Conservation (phyloP, 345 rosid species). For the Moringa oleifera region DNA sequence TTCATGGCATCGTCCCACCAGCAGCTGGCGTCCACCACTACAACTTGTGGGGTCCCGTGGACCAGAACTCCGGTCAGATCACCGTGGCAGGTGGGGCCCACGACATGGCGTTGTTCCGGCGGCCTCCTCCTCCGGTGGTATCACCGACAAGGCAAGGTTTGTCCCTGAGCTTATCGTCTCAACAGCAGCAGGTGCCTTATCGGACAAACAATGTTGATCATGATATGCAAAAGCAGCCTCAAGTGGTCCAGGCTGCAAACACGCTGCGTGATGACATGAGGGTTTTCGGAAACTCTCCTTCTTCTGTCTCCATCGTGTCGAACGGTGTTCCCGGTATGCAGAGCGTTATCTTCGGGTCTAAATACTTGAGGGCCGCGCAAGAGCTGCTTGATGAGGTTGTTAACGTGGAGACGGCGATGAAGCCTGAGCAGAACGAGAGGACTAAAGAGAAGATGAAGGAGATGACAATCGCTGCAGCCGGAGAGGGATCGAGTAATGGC, state of each 20-base stretch:
- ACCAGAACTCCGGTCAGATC: conserved; percentile 18
- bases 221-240: conserved; percentile 14
- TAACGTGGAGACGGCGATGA: conserved; percentile 27
- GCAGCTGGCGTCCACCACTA: conserved; percentile 15
- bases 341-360: conserved; percentile 36
- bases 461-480: not conserved
- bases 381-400: conserved; percentile 72
- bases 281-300: conserved; percentile 26
- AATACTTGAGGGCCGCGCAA: conserved; percentile 66
- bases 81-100: conserved; percentile 10
- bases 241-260: too few species aligned
- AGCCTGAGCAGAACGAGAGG: not conserved
- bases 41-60: conserved; percentile 32
- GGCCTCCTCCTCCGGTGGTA: conserved; percentile 9
- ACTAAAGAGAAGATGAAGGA: not conserved
- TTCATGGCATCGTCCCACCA: too few species aligned
- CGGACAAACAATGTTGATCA: conserved; percentile 14
- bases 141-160: conserved; percentile 37
- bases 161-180: conserved; percentile 34
- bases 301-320: conserved; percentile 34
- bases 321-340: conserved; percentile 34
- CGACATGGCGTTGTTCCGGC: conserved; percentile 11
- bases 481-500: not conserved
- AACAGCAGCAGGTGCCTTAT: conserved; percentile 13
- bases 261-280: too few species aligned